These are phyloP conservation scores for Lithohypha guttulata DNA, from an alignment of 2,329 filamentous ascomycete genomes.

Conservation along the genomic window DNA sequence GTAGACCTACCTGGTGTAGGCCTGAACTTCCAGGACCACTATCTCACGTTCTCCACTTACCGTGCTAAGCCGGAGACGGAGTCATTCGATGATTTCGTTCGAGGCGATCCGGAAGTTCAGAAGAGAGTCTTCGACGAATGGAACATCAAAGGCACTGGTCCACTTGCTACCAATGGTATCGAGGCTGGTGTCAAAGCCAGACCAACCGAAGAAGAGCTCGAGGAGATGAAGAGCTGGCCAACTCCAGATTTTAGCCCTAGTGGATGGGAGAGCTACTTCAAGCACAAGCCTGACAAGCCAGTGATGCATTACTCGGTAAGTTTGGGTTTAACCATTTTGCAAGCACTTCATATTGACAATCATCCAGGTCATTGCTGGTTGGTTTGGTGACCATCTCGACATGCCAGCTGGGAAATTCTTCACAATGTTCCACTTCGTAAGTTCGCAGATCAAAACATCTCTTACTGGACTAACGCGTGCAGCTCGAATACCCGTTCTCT, in stretches of 20 bases:
- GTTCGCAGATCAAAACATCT: too few species aligned
- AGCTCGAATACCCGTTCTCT: slow-evolving; percentile 55
- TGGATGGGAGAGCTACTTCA: slow-evolving; percentile 74
- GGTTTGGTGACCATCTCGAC: slow-evolving; percentile 40
- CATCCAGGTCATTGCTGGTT: slow-evolving; percentile 48
- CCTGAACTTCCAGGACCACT: slow-evolving; percentile 68
- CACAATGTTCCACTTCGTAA: slow-evolving; percentile 77
- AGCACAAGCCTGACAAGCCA: slow-evolving; percentile 74
- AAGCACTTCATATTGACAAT: slow-evolving; percentile 10
- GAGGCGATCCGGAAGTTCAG: slow-evolving; percentile 62
- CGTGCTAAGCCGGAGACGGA: slow-evolving; percentile 65
- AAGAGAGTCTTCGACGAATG: slow-evolving; percentile 66
- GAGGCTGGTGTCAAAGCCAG: slow-evolving; percentile 71
- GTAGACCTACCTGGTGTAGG: slow-evolving; percentile 64
- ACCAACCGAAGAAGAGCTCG: slow-evolving; percentile 57
- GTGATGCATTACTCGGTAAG: slow-evolving; percentile 70
- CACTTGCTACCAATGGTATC: slow-evolving; percentile 66
- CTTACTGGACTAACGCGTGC: too few species aligned
- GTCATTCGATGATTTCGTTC: slow-evolving; percentile 69
- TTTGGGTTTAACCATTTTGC: background rate
- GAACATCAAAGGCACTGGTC: slow-evolving; percentile 68
- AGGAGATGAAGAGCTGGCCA: slow-evolving; percentile 60
- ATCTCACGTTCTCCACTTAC: slow-evolving; percentile 59
- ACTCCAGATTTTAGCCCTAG: slow-evolving; percentile 57
- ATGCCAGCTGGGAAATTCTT: slow-evolving; percentile 72